Evolutionary conservation across 768 basidiomycete genomes (phyloP), one percentile per base, ranked within the genome.

Genomic region (Polyporus arcularius): DNA sequence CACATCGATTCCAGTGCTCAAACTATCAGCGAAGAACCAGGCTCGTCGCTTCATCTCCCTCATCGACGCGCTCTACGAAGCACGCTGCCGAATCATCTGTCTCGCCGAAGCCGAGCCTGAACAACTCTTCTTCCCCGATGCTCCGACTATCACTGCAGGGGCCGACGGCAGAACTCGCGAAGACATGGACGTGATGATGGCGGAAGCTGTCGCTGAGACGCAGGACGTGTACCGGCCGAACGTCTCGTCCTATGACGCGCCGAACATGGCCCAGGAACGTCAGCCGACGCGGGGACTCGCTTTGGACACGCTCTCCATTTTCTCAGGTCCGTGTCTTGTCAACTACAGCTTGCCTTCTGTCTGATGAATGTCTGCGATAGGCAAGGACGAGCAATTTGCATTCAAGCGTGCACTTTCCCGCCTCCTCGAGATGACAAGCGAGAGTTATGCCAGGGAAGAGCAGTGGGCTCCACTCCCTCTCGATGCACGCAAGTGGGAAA

Each of bases 401-500:
- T 86, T 81, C 76, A 83, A 83, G 72, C 79, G 85, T 42, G 86
- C 85, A 1, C 78, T 86, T 18, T 86, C 84, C 14, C 75, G 84
- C 28, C 71, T 86, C 18, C 72, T 79, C 58, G 84, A 87, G 71
- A 85, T 85, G 82, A 82, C 81, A 16, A 78, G 77, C 61, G 68
- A 70, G 47, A 61, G 53, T 18, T 79, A 81, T 66, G 65, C 67
- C 39, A 60, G 55, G 18, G 61, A 72, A 28, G 73, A 72, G 50
- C 55, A 52, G 9, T 80, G 80, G 78, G 61, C 65, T 4, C 80
- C 78, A 11, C 71, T 79, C 4, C 70, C 75, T 4, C 55, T 57
- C 9, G 55, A 47, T 14, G 55, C 65, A 16, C 70, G 76, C 15
- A 73, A 73, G 56, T 78, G 77, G 77, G 77, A 78, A 58, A 21